A percentile compares a stretch with the other conserved stretches of the same genome.
Conservation (phyloP, 441 rosid genomes). For the Flueggea neowawraea region DNA sequence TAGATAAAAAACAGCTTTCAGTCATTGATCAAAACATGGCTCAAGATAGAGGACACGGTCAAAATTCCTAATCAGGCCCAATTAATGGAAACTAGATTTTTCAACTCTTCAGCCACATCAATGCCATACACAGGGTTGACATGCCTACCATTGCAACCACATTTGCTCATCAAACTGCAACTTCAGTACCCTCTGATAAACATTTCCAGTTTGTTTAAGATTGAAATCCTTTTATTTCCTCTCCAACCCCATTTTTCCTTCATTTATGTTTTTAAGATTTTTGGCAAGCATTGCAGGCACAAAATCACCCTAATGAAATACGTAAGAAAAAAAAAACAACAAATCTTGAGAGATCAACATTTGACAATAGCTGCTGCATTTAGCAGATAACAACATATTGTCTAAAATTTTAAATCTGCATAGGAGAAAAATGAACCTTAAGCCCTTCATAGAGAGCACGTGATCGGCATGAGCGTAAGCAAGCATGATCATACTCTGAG, state of each 20-base stretch:
- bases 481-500: slow-evolving; percentile 98
- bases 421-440: slow-evolving; percentile 53
- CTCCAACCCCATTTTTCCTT: too few species aligned
- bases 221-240: too few species aligned
- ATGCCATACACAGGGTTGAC: too few species aligned
- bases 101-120: too few species aligned
- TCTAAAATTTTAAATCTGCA: slow-evolving; percentile 1
- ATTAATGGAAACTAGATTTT: too few species aligned
- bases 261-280: background rate
- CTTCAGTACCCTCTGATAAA: background rate
- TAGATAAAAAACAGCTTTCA: background rate
- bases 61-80: too few species aligned
- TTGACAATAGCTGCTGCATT: too few species aligned
- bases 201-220: too few species aligned
- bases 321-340: background rate
- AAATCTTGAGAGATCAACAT: background rate
- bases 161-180: too few species aligned
- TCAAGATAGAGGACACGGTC: too few species aligned
- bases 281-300: background rate
- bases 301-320: background rate
- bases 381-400: background rate
- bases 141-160: too few species aligned
- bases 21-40: background rate
- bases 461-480: slow-evolving; percentile 98
- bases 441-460: slow-evolving; percentile 99